Conservation (phyloP, 805 yeast species). For the Novakomyces olei region DNA sequence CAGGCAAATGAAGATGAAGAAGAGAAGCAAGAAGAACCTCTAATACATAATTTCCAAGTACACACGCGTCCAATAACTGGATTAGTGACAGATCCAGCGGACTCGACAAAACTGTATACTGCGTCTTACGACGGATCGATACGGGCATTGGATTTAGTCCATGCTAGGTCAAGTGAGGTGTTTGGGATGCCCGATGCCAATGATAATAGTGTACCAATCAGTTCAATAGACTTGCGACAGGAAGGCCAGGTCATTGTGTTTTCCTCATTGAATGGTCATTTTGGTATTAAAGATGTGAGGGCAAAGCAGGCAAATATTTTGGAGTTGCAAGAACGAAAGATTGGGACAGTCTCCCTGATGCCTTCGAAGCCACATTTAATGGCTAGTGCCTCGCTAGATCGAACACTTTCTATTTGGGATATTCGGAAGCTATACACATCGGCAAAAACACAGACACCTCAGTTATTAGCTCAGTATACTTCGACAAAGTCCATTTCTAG, state of each 20-base stretch:
- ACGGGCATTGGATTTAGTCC: constrained; percentile 43
- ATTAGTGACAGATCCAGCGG: constrained; percentile 29
- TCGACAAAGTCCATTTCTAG: constrained; percentile 67
- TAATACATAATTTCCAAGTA: constrained; percentile 41
- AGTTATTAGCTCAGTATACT: constrained; percentile 35
- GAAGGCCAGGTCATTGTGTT: constrained; percentile 44
- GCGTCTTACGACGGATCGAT: constrained; percentile 78
- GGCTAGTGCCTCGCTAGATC: constrained; percentile 74
- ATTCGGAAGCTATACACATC: constrained; percentile 26
- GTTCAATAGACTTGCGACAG: constrained; percentile 16
- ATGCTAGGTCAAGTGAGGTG: constrained; percentile 36
- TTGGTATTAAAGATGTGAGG: constrained; percentile 53
- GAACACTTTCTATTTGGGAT: constrained; percentile 76
- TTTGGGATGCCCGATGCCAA: constrained; percentile 14
- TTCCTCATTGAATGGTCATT: constrained; percentile 62
- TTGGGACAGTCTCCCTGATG: constrained; percentile 69
- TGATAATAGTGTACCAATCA: constrained; percentile 15
- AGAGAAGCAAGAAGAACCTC: constrained; percentile 14
- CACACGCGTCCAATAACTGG: constrained; percentile 58
- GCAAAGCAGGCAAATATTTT: constrained; percentile 13
- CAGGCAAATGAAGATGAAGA: constrained; percentile 15
- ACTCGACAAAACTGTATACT: constrained; percentile 36
- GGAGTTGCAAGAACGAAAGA: constrained; percentile 56
- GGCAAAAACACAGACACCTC: constrained; percentile 17
- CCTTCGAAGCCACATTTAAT: constrained; percentile 44